Evolutionary conservation across 257 asterid genomes (phyloP).

Genomic region (Rhazya stricta): DNA sequence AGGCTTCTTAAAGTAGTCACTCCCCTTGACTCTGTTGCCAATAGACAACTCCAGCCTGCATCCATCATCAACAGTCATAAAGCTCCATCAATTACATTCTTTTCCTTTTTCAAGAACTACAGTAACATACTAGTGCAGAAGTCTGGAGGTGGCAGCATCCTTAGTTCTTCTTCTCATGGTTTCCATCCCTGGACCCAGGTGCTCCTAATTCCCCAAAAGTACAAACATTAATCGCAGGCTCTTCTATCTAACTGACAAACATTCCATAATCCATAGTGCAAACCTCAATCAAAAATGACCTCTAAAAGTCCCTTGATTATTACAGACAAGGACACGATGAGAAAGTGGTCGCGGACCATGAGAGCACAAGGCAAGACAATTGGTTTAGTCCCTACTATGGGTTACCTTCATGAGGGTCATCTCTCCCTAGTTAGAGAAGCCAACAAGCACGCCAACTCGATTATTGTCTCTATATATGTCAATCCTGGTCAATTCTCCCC

Average conservation of each 20-base stretch:
- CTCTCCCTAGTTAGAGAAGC: constrained; percentile 66
- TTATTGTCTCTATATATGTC: constrained; percentile 76
- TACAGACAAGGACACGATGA: constrained; percentile 57
- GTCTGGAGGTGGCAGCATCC: too few relatives aligned
- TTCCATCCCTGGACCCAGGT: too few relatives aligned
- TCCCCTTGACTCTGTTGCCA: too few relatives aligned
- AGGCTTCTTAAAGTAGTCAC: too few relatives aligned
- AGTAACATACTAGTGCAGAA: too few relatives aligned
- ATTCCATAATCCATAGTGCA: constrained; percentile 1
- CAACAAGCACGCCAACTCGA: constrained; percentile 42
- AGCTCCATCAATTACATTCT: too few relatives aligned
- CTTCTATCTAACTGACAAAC: not conserved
- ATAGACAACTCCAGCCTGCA: too few relatives aligned
- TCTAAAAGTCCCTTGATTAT: constrained; percentile 52
- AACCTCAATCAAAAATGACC: constrained; percentile 30
- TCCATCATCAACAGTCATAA: too few relatives aligned
- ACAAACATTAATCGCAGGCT: too few relatives aligned
- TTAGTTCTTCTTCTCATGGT: too few relatives aligned
- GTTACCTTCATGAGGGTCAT: constrained; percentile 90
- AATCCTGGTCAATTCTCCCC: constrained; percentile 96
- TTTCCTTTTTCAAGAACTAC: too few relatives aligned
- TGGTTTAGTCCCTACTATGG: constrained; percentile 93
- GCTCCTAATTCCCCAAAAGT: too few relatives aligned
- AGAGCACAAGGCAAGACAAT: constrained; percentile 57
- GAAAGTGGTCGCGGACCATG: constrained; percentile 69